phyloP scores from a whole-genome alignment of 805 yeast genomes.

The Candida montana region DNA sequence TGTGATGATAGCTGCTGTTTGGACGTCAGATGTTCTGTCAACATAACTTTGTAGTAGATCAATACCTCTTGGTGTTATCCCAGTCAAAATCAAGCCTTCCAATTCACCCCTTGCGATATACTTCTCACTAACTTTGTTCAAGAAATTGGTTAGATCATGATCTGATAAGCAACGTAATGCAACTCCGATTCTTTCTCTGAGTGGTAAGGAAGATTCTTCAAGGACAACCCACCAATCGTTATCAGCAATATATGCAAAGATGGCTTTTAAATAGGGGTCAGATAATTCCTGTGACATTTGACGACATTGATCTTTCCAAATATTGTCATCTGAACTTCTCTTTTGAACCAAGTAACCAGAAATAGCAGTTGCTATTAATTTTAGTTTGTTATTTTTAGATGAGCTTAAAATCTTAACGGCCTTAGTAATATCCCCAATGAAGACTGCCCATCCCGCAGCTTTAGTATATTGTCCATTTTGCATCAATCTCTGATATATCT shows the following conservation, averaged over 20 bases:
- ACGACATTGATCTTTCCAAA: slow-evolving; percentile 94
- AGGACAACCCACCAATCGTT: slow-evolving; percentile 95
- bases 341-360: slow-evolving; percentile 80
- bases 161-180: slow-evolving; percentile 84
- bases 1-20: slow-evolving; percentile 80
- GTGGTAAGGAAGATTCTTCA: slow-evolving; percentile 82
- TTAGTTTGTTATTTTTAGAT: slow-evolving; percentile 64
- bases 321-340: slow-evolving; percentile 35
- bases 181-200: slow-evolving; percentile 84
- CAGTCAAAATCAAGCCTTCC: slow-evolving; percentile 87
- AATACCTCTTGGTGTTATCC: slow-evolving; percentile 82
- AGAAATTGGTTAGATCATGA: slow-evolving; percentile 65
- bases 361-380: slow-evolving; percentile 87
- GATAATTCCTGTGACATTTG: slow-evolving; percentile 81
- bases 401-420: slow-evolving; percentile 76
- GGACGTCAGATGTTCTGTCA: slow-evolving; percentile 84
- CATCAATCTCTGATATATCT: slow-evolving; percentile 52
- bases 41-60: slow-evolving; percentile 82
- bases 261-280: slow-evolving; percentile 84
- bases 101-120: slow-evolving; percentile 78
- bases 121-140: slow-evolving; percentile 61
- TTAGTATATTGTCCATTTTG: slow-evolving; percentile 62
- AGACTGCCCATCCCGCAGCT: slow-evolving; percentile 98
- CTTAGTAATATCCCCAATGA: slow-evolving; percentile 78
- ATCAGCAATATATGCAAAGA: slow-evolving; percentile 90